These are phyloP conservation scores for Candida hungchunana DNA, from an alignment of 805 yeast genomes.

Conservation along the genomic window DNA sequence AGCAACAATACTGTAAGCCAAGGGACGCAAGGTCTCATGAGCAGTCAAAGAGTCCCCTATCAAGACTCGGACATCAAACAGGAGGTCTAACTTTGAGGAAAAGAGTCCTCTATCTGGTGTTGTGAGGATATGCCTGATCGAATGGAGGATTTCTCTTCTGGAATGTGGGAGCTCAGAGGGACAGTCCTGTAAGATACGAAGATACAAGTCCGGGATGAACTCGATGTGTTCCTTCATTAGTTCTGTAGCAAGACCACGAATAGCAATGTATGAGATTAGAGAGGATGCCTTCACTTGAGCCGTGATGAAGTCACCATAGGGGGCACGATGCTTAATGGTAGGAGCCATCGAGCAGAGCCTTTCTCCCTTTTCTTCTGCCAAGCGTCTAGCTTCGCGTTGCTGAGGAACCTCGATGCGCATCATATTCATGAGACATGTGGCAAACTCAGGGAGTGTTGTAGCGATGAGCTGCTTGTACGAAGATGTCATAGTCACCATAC, in stretches of 20 bases:
- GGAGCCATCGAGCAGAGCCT: constrained; percentile 71
- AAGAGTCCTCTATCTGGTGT: constrained; percentile 82
- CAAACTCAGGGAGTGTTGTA: constrained; percentile 65
- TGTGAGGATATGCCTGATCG: constrained; percentile 89
- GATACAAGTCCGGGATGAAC: constrained; percentile 80
- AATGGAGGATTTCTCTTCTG: constrained; percentile 87
- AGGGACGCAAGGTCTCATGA: constrained; percentile 82
- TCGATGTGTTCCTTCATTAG: constrained; percentile 51
- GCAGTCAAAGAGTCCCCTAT: constrained; percentile 93
- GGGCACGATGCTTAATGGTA: constrained; percentile 66
- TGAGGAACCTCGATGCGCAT: constrained; percentile 76
- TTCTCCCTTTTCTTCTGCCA: constrained; percentile 51
- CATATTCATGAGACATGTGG: constrained; percentile 77
- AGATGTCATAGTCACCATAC: constrained; percentile 88
- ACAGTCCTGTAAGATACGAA: constrained; percentile 87
- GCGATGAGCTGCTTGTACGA: constrained; percentile 75
- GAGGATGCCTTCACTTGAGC: constrained; percentile 97
- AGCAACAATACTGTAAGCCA: constrained; percentile 93
- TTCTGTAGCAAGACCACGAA: constrained; percentile 75
- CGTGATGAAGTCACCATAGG: constrained; percentile 82
- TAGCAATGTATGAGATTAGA: constrained; percentile 85
- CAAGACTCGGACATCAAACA: constrained; percentile 82
- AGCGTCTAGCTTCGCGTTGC: constrained; percentile 63
- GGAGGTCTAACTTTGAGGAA: constrained; percentile 76
- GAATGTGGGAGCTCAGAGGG: constrained; percentile 92